Conservation (phyloP, 169 alveolate genomes). For the Plasmodium vivax region DNA sequence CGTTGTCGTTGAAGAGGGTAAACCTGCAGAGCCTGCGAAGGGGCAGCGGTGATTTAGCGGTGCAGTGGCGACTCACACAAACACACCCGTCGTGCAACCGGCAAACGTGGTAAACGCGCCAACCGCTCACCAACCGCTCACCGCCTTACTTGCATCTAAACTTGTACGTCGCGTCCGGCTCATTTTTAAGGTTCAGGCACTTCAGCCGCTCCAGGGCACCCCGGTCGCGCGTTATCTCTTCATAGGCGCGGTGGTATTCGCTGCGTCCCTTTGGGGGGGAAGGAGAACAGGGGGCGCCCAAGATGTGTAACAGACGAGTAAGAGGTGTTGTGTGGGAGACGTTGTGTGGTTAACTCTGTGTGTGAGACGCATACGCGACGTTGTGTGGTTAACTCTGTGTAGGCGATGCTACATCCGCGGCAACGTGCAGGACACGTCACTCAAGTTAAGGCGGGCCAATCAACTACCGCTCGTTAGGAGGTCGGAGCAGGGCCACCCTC, state of each 20-base stretch:
- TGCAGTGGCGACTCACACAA: not conserved
- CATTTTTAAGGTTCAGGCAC: slow-evolving; percentile 21
- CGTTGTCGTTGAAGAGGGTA: slow-evolving; percentile 23
- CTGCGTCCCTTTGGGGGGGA: slow-evolving; percentile 29
- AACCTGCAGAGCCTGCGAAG: slow-evolving; percentile 27
- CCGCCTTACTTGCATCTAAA: slow-evolving; percentile 61
- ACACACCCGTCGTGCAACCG: not conserved
- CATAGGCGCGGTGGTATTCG: slow-evolving; percentile 21
- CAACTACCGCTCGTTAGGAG: not conserved
- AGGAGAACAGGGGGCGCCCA: not conserved
- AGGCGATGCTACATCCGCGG: not conserved
- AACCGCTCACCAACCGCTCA: not conserved
- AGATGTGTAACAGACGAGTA: no score
- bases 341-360: no score
- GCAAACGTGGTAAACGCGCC: not conserved
- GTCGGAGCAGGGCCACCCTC: not conserved
- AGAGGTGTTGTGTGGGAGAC: no score
- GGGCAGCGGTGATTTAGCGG: not conserved
- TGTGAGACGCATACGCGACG: no score
- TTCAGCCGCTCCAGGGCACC: slow-evolving; percentile 8
- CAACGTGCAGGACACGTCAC: not conserved
- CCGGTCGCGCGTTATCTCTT: slow-evolving; percentile 4
- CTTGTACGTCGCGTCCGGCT: slow-evolving; percentile 4
- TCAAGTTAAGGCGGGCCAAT: not conserved
- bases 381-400: no score